phyloP scores from a whole-genome alignment of 257 asterid species.

The Catharanthus roseus region DNA sequence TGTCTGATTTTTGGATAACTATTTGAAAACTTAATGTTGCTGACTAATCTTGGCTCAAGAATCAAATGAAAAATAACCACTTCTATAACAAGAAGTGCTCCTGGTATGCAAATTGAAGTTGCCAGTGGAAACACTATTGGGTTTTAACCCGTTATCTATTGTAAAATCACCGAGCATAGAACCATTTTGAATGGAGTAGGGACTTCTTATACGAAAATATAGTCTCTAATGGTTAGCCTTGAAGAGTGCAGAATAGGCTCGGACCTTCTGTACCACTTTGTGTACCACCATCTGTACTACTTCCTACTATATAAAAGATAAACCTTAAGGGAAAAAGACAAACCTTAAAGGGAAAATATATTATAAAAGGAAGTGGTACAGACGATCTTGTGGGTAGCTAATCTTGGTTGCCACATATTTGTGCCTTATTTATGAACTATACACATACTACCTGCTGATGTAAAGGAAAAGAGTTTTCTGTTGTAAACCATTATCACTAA shows the following conservation, averaged over 20 bases:
- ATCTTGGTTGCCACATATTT: background rate
- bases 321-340: too few relatives aligned
- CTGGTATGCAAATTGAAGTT: background rate
- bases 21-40: background rate
- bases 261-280: too few relatives aligned
- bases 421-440: background rate
- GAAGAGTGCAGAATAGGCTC: background rate
- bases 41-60: background rate
- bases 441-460: background rate
- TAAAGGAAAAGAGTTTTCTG: background rate
- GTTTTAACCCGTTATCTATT: background rate
- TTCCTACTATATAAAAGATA: too few relatives aligned
- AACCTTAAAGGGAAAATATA: too few relatives aligned
- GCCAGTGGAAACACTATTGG: background rate
- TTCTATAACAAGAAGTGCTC: background rate
- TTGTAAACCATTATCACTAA: background rate
- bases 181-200: background rate
- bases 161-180: background rate
- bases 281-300: too few relatives aligned
- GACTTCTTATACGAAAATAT: background rate
- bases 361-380: too few relatives aligned
- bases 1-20: background rate
- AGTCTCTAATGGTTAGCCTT: background rate
- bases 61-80: background rate
- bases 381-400: background rate